Evolutionary conservation across 345 rosid species (phyloP).

Genomic region (Cardamine chenopodiifolia): DNA sequence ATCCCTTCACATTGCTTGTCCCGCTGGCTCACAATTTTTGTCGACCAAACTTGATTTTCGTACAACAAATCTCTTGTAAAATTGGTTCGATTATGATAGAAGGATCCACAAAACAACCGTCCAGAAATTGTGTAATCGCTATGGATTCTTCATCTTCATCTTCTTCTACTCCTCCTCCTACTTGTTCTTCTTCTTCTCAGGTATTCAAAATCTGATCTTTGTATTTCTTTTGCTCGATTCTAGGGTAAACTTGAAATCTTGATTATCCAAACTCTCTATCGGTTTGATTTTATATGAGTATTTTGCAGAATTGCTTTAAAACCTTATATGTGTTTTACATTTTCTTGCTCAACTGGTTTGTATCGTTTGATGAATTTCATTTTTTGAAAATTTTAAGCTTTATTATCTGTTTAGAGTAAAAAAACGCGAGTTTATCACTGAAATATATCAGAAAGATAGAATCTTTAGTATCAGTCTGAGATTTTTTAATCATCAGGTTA

Average conservation of each 20-base stretch:
- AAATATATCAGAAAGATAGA: neutral
- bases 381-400: no score
- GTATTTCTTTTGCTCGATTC: neutral
- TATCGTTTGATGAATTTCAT: neutral
- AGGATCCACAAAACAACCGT: conserved; percentile 7
- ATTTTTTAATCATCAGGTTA: conserved; percentile 23
- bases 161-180: neutral
- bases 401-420: neutral
- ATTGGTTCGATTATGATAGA: conserved; percentile 19
- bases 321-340: conserved; percentile 3
- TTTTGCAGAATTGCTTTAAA: neutral
- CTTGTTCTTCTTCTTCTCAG: conserved; percentile 27
- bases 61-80: neutral
- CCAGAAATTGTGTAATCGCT: neutral
- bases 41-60: conserved; percentile 16
- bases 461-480: neutral
- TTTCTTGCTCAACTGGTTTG: neutral
- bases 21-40: conserved; percentile 9
- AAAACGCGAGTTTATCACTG: neutral
- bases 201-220: conserved; percentile 12
- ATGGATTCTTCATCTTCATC: conserved; percentile 11
- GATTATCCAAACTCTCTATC: neutral
- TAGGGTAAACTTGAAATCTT: neutral
- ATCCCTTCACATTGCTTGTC: conserved; percentile 15
- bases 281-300: neutral